phyloP scores from a whole-genome alignment of 1,284 basidiomycete species.

The Termitomyces sp. region DNA sequence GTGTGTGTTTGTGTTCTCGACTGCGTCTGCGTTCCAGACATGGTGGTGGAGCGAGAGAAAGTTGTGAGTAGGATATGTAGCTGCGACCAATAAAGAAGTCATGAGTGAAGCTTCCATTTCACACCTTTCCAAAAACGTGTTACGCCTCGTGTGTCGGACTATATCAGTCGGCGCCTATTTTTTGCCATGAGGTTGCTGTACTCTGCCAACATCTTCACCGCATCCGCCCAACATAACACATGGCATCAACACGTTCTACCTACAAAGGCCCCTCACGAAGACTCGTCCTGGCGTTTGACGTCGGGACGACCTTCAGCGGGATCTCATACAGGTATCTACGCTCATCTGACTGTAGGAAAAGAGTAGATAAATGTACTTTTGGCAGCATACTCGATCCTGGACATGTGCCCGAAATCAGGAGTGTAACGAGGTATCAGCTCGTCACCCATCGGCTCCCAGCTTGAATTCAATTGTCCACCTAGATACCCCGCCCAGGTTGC shows the following conservation, averaged over 20 bases:
- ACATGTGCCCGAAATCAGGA: slow-evolving; percentile 2
- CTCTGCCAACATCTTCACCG: background rate
- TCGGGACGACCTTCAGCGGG: slow-evolving; percentile 17
- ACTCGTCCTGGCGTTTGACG: slow-evolving; percentile 16
- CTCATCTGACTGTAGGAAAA: background rate
- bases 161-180: slow-evolving; percentile 8
- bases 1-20: background rate
- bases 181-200: background rate
- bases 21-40: slow-evolving; percentile 5
- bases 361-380: background rate
- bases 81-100: background rate
- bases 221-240: background rate
- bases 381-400: background rate
- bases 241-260: slow-evolving; percentile 4
- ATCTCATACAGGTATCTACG: slow-evolving; percentile 12
- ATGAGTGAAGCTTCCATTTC: background rate
- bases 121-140: slow-evolving; percentile 8
- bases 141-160: slow-evolving; percentile 1
- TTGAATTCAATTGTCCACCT: background rate
- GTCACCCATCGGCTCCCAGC: background rate
- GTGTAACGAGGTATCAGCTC: background rate
- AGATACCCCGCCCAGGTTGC: background rate
- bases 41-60: background rate
- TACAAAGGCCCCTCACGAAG: slow-evolving; percentile 11
- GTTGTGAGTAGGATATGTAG: background rate